Base-by-base conservation (phyloP, 768 basidiomycete genomes). In the Russula compacta region DNA sequence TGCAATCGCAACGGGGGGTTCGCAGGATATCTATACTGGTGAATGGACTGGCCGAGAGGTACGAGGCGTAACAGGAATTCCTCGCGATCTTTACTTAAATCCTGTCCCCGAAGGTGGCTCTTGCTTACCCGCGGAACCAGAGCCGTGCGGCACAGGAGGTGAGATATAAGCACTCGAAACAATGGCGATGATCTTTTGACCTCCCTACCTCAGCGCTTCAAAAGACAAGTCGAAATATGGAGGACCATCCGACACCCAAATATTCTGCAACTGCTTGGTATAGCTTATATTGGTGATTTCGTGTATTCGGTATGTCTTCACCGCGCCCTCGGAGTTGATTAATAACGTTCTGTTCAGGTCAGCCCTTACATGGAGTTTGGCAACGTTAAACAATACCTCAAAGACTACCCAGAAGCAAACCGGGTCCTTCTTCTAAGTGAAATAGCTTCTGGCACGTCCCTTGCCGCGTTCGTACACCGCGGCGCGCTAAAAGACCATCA, bases 181-280 rank as follows among this genome's bases (percentile, higher is more conserved):
- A 15, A 29, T 40, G 11, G 35, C 15, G 11, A 24, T 21, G 24
- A 42, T 7, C 5, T 29, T 46, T 48, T 29, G 39, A 57, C 15
- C 40, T 24, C 5, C 19, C 19, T 11, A 9, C 24, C 21, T 40
- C 39, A 65, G 64, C 57, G 63, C 35, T 65, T 65, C 35, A 38
- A 15, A 33, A 35, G 53, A 44, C 63, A 65, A 15, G 64, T 65
- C 9, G 64, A 64, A 44, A 64, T 59, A 49, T 65, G 64, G 64
- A 64, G 63, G 56, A 38, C 55, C 7, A 48, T 65, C 12, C 51
- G 50, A 36, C 64, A 65, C 38, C 53, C 56, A 11, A 65, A 65
- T 42, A 60, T 65, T 14, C 29, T 61, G 32, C 53, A 38, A 35
- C 51, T 65, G 21, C 57, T 58, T 10, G 64, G 64, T 43, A 65